Conservation (phyloP, 305 asterid genomes). For the Fraxinus angustifolia region DNA sequence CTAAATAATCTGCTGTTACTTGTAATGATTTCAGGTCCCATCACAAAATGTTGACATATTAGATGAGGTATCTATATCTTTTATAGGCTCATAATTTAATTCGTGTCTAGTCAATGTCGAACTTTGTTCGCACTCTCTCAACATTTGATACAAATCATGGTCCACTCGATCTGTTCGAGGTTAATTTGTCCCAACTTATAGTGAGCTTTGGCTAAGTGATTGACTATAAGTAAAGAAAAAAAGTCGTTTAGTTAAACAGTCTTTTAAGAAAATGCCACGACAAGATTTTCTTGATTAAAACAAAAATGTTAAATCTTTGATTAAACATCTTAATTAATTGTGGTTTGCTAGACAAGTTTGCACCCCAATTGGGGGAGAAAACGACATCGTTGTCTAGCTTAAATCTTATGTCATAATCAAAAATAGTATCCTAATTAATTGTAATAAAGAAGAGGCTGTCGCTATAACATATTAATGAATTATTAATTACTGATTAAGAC, state of each 20-base stretch:
- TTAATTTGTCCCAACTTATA: background rate
- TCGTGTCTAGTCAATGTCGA: background rate
- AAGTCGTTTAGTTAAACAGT: background rate
- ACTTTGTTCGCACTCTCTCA: background rate
- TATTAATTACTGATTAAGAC: constrained; percentile 20
- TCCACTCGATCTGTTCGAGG: background rate
- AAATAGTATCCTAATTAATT: constrained; percentile 24
- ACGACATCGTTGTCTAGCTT: constrained; percentile 26
- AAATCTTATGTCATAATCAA: constrained; percentile 34
- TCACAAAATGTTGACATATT: background rate
- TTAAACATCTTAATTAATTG: constrained; percentile 19
- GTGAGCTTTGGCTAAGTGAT: background rate
- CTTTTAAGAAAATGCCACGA: background rate
- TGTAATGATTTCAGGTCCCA: background rate
- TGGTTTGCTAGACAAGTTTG: constrained; percentile 29
- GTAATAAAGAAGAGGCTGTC: constrained; percentile 16
- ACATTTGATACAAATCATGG: background rate
- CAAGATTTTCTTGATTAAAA: background rate
- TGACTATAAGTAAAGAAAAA: background rate
- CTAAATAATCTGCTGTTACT: background rate
- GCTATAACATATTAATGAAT: background rate
- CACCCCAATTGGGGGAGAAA: constrained; percentile 20
- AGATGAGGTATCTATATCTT: background rate
- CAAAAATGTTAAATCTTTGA: background rate
- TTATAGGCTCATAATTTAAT: background rate